Evolutionary conservation across 305 asterid genomes (phyloP).

Genomic region (Solanum aculeatissimum): DNA sequence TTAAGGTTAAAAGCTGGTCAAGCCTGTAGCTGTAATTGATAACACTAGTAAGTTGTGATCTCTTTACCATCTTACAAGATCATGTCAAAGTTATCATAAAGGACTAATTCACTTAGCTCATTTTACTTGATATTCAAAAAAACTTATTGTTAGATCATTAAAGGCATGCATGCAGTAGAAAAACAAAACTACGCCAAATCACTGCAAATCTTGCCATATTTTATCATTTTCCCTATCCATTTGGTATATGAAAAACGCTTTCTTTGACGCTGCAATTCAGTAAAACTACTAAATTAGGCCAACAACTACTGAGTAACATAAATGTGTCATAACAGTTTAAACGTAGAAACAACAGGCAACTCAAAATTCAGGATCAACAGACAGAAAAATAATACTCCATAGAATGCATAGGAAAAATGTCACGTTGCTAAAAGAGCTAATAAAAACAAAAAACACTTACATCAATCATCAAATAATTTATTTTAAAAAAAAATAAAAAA

Average conservation of each 20-base stretch:
- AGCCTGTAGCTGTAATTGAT: not conserved
- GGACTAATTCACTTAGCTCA: not conserved
- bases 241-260: not conserved
- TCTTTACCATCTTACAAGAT: not conserved
- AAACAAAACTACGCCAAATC: not conserved
- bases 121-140: no score
- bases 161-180: not conserved
- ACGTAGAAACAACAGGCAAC: not conserved
- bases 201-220: not conserved
- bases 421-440: not conserved
- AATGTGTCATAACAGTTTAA: not conserved
- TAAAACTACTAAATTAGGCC: not conserved
- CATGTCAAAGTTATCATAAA: not conserved
- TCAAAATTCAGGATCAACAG: not conserved
- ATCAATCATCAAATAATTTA: not conserved
- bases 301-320: not conserved
- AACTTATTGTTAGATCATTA: not conserved
- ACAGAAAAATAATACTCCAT: not conserved
- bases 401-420: not conserved
- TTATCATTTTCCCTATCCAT: not conserved
- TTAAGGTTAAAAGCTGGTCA: not conserved
- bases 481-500: not conserved
- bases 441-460: not conserved
- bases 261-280: not conserved
- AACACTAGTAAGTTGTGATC: not conserved